Evolutionary conservation across 164 flowering plant species (phyloP).

Genomic region (Hamamelis virginiana): DNA sequence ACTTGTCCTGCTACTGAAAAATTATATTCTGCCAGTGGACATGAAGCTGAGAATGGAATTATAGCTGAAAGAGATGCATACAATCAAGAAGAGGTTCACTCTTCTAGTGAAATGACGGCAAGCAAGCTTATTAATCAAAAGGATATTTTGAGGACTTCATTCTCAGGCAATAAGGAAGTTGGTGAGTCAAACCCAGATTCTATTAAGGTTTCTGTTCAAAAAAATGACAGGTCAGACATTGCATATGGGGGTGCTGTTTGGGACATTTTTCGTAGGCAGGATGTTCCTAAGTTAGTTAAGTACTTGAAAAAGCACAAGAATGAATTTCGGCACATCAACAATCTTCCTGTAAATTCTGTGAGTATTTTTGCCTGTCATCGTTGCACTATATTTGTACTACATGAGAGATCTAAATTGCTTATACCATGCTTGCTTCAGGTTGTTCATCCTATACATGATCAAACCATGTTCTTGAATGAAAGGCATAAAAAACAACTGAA

Average conservation of each 20-base stretch:
- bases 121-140: background rate
- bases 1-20: background rate
- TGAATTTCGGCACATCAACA: slow-evolving; percentile 58
- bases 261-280: slow-evolving; percentile 88
- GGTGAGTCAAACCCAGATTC: slow-evolving; percentile 1
- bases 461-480: slow-evolving; percentile 34
- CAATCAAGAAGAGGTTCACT: slow-evolving; percentile 11
- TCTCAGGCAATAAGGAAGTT: slow-evolving; percentile 5
- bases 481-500: slow-evolving; percentile 48
- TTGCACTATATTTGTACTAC: background rate
- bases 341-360: slow-evolving; percentile 50
- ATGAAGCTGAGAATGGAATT: slow-evolving; percentile 4
- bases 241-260: slow-evolving; percentile 68
- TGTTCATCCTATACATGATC: slow-evolving; percentile 53
- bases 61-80: slow-evolving; percentile 5
- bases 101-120: slow-evolving; percentile 1
- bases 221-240: slow-evolving; percentile 7
- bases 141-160: slow-evolving; percentile 1
- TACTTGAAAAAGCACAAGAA: slow-evolving; percentile 56
- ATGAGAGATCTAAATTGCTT: background rate
- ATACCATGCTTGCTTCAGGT: slow-evolving; percentile 28
- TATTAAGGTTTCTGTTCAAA: background rate
- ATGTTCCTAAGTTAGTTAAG: slow-evolving; percentile 60
- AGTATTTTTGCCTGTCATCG: slow-evolving; percentile 23
- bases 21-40: background rate